Evolutionary conservation across 164 flowering plant species (phyloP), one percentile per base, ranked within the genome.

Genomic region (Vitis riparia): DNA sequence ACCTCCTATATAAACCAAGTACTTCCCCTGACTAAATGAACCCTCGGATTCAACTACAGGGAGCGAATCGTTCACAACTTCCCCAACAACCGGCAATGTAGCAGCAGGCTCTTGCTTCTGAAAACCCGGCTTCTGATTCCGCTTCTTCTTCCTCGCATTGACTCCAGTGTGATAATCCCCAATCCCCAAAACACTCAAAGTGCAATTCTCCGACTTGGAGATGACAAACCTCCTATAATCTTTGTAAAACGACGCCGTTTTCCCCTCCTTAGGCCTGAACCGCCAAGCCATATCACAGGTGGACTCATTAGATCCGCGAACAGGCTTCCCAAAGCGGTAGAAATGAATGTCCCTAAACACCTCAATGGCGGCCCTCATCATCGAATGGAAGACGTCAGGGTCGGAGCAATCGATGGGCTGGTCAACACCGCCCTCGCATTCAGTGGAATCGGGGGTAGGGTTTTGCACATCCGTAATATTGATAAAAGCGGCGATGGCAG

Each of bases 231-330:
- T 84, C 49, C 97, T 77, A 55, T 94, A 92, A 77, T 94, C 98
- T 80, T 91, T 92, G 68, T 92, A 86, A 77, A 94, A 84, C 0
- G 87, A 78, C 9, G 92, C 97, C 8, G 90, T 68, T 79, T 92
- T 91, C 32, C 97, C 97, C 60, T 94, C 97, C 78, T 89, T 92
- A 7, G 98, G 97, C 79, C 94, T 81, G 75, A 84, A 94, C 67
- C 97, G 76, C 97, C 98, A 94, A 4, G 98, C 97, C 98, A 94
- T 89, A 71, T 94, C 97, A 73, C 98, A 94, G 8, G 86, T 81
- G 68, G 63, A 82, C 51, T 81, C 88, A 63, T 87, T 78, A 1
- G 80, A 63, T 15, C 98, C 98, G 17, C 53, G 73, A 37, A 86
- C 93, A 1, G 98, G 82, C 73, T 91, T 94, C 17, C 98, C 98